A percentile compares a stretch with the other conserved stretches of the same genome.
These are phyloP conservation scores for Boeremia lycopersici DNA, from an alignment of 2,329 filamentous ascomycete genomes.

Conservation along the genomic window DNA sequence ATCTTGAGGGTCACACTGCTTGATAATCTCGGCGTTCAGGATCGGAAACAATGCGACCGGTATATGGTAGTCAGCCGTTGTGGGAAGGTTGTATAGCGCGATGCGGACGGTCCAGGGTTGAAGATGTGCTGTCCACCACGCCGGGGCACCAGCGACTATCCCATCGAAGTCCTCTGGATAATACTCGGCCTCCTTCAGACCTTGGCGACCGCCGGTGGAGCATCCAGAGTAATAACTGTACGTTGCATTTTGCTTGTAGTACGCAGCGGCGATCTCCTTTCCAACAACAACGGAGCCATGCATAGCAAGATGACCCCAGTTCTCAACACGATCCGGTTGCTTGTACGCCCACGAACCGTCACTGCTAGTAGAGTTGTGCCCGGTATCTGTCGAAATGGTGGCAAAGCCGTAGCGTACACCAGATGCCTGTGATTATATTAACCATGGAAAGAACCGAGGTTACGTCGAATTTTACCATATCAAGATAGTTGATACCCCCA, in stretches of 20 bases:
- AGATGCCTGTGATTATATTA: constrained; percentile 20
- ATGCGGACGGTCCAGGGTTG: constrained; percentile 54
- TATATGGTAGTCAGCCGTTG: constrained; percentile 54
- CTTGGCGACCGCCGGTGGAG: constrained; percentile 65
- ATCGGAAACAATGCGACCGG: constrained; percentile 50
- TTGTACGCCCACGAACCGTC: constrained; percentile 49
- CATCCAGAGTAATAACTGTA: constrained; percentile 65
- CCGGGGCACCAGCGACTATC: constrained; percentile 59
- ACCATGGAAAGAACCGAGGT: neutral
- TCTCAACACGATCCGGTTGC: constrained; percentile 44
- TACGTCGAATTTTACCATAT: constrained; percentile 49
- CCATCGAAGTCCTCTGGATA: constrained; percentile 65
- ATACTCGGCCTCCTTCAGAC: constrained; percentile 59
- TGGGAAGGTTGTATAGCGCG: constrained; percentile 56
- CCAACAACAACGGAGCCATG: constrained; percentile 58
- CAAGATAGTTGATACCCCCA: constrained; percentile 56
- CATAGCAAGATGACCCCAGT: constrained; percentile 47
- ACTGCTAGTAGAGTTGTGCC: constrained; percentile 48
- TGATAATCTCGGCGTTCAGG: constrained; percentile 52
- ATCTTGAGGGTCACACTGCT: constrained; percentile 59
- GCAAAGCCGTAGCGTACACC: constrained; percentile 51
- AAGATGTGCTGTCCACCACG: constrained; percentile 59
- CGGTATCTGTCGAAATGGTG: constrained; percentile 53
- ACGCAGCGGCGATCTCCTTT: constrained; percentile 56
- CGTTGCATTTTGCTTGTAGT: constrained; percentile 53